Percentiles rank a stretch among this genome's conserved stretches.
phyloP scores from a whole-genome alignment of 495 filamentous ascomycete genomes.

The Daldinia bambusicola region DNA sequence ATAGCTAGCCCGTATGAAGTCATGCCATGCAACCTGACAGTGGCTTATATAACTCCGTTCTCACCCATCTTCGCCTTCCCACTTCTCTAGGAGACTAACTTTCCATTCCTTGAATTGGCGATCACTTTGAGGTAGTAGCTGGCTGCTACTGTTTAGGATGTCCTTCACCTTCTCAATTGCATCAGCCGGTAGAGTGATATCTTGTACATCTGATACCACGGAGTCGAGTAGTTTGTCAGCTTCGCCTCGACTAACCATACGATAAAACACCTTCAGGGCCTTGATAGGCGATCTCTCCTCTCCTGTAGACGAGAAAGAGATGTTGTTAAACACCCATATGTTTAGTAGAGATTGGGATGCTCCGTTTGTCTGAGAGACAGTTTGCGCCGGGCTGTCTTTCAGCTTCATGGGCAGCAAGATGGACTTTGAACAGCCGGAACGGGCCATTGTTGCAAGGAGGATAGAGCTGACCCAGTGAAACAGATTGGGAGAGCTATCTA shows the following conservation, averaged over 20 bases:
- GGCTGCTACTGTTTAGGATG: constrained; percentile 61
- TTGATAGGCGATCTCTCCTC: constrained; percentile 48
- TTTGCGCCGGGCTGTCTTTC: constrained; percentile 31
- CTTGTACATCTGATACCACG: constrained; percentile 68
- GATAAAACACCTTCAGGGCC: constrained; percentile 76
- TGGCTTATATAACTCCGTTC: not conserved
- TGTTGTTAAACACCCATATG: constrained; percentile 77
- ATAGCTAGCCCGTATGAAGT: not conserved
- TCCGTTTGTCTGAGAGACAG: constrained; percentile 26
- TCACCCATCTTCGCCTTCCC: constrained; percentile 26
- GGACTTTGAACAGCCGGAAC: constrained; percentile 61
- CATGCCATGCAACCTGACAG: not conserved
- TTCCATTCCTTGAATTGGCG: constrained; percentile 71
- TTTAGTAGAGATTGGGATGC: constrained; percentile 49
- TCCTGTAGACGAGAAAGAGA: constrained; percentile 66
- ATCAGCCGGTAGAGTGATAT: constrained; percentile 66
- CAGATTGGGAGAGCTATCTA: constrained; percentile 42
- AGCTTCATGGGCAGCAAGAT: constrained; percentile 55
- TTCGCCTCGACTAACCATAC: constrained; percentile 53
- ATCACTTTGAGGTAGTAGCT: constrained; percentile 65
- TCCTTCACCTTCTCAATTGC: constrained; percentile 58
- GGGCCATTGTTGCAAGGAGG: constrained; percentile 56
- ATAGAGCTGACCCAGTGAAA: constrained; percentile 60
- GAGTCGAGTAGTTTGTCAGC: constrained; percentile 66
- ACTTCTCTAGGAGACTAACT: constrained; percentile 69